Evolutionary conservation across 345 rosid genomes (phyloP).

Genomic region (Rhodamnia rubescens): DNA sequence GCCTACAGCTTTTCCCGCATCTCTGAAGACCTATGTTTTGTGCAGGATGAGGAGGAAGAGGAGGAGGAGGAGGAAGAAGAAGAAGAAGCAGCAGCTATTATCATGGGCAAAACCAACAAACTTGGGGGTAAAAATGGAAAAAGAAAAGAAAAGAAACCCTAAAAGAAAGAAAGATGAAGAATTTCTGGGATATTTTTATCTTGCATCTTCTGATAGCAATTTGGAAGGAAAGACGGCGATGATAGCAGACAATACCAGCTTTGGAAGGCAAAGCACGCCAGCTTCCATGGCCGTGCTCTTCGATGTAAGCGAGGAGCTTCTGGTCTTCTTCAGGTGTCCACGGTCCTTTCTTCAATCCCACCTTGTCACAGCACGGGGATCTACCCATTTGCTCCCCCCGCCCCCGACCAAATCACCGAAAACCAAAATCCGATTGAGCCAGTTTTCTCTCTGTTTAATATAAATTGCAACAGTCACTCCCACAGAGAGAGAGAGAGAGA

Average conservation of each 20-base stretch:
- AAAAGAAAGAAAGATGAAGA: not conserved
- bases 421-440: constrained; percentile 2
- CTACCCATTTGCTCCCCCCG: constrained; percentile 38
- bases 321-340: constrained; percentile 98
- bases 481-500: not conserved
- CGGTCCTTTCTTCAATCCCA: constrained; percentile 90
- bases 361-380: constrained; percentile 78
- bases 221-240: not conserved
- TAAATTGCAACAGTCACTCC: not conserved
- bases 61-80: not conserved
- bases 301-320: constrained; percentile 80
- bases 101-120: not conserved
- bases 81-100: not conserved
- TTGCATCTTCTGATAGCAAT: not conserved
- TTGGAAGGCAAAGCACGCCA: constrained; percentile 83
- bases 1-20: constrained; percentile 92
- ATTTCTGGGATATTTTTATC: not conserved
- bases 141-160: not conserved
- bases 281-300: constrained; percentile 93
- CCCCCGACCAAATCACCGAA: not conserved
- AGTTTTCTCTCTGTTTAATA: constrained; percentile 10
- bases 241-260: constrained; percentile 40
- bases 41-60: not conserved
- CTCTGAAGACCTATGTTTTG: constrained; percentile 56
- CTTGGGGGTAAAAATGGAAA: not conserved